phyloP scores from a whole-genome alignment of 306 rosid genomes.

The Lithocarpus polystachyus region DNA sequence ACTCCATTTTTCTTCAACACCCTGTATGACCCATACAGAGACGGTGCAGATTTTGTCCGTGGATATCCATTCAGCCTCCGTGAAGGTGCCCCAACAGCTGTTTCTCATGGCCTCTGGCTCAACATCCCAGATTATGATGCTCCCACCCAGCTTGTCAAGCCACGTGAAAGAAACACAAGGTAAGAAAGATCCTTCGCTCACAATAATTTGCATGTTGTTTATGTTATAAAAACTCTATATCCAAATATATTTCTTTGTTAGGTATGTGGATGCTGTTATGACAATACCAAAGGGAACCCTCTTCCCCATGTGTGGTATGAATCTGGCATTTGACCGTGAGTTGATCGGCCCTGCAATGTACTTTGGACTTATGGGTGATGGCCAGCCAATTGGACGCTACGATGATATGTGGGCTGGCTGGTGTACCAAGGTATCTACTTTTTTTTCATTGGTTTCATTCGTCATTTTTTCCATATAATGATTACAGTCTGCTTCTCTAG shows the following conservation, averaged over 20 bases:
- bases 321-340: conserved; percentile 79
- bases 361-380: conserved; percentile 93
- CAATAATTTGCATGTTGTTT: neutral
- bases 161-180: conserved; percentile 77
- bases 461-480: neutral
- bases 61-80: conserved; percentile 85
- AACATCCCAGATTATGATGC: conserved; percentile 90
- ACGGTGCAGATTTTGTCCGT: conserved; percentile 77
- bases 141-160: conserved; percentile 89
- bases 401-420: conserved; percentile 98
- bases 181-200: conserved; percentile 13
- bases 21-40: conserved; percentile 80
- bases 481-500: neutral
- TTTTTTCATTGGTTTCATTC: neutral
- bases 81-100: conserved; percentile 72
- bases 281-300: conserved; percentile 78
- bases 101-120: conserved; percentile 88
- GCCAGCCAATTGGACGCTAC: conserved; percentile 78
- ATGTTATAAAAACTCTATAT: neutral
- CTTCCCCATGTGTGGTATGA: conserved; percentile 91
- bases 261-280: conserved; percentile 82
- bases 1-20: conserved; percentile 86
- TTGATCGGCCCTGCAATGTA: conserved; percentile 87
- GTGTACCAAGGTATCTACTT: conserved; percentile 62
- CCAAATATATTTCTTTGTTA: conserved; percentile 14